Evolutionary conservation across 768 basidiomycete genomes (phyloP), one percentile per base, ranked within the genome.

Genomic region (Xerocomellus intermedius): DNA sequence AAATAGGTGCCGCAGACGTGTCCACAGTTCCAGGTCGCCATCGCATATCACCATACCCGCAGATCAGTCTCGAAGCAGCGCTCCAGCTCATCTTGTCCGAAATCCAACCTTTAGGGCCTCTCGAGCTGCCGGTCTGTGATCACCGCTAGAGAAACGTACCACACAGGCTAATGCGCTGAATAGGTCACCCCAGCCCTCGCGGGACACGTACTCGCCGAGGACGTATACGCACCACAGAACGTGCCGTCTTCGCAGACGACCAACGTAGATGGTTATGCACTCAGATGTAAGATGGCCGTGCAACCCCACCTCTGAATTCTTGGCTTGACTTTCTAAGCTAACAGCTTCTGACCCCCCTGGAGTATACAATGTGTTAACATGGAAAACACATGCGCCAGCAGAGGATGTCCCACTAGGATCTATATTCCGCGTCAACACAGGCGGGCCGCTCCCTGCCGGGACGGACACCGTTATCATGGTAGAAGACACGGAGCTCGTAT

Each of bases 381-480:
- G 84, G 4, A 73, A 74, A 51, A 82, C 74, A 0, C 73, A 74
- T 48, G 30, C 57, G 1, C 58, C 63, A n/a, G 13, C 63, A 33
- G 61, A 61, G 16, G 65, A 69, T 5, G 56, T 82, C 6, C 84
- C 86, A 22, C 55, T 67, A 0, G 75, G 83, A 9, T 65, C 74
- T 19, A 70, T 82, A 37, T 68, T 76, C 13, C 85, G 93, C 42
- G 82, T 96, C 69, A 94, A 94, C 71, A 96, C 93, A 1, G 93
- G 93, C 7, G 87, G 82, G 0, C 89, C 91, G 0, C 73, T 96
- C 3, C 93, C 93, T 2, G 67, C 72, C 0, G 91, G 89, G 5
- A 70, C 86, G 8, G 86, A 94, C 65, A 75, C 90, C 0, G 86
- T 94, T 3, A 85, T 96, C 69, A 95, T 94, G 92, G 93, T 96